These are phyloP conservation scores for Nemania sp. DNA, from an alignment of 2,329 filamentous ascomycete genomes.

Conservation along the genomic window DNA sequence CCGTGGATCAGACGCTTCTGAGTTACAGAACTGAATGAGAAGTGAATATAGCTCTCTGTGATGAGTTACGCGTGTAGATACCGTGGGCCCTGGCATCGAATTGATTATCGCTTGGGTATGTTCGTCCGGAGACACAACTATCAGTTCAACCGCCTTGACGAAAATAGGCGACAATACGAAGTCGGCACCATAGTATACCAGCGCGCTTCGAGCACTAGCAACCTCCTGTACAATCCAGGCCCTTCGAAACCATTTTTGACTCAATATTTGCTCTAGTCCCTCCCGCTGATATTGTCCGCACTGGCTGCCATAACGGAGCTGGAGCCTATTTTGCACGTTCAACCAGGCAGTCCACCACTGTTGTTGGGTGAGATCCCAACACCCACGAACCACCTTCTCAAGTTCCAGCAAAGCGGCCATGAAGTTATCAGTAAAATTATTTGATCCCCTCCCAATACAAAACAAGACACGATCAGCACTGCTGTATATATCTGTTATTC, in stretches of 20 bases:
- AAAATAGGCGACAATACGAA: not conserved
- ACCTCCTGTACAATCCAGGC: slow-evolving; percentile 5
- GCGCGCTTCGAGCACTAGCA: not conserved
- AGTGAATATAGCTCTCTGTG: not conserved
- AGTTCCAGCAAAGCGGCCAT: not conserved
- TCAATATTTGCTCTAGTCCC: not conserved
- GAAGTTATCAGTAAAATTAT: not conserved
- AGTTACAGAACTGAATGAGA: not conserved
- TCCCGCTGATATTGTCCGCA: not conserved
- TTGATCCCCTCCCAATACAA: not conserved
- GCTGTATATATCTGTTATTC: not conserved
- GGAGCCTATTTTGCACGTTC: not conserved
- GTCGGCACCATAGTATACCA: not conserved
- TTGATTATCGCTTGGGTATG: not conserved
- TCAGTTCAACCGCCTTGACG: not conserved
- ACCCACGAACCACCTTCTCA: not conserved
- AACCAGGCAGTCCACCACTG: not conserved
- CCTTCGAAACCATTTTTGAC: not conserved
- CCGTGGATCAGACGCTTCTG: not conserved
- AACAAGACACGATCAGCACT: not conserved
- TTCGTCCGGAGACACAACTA: not conserved
- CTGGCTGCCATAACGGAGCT: not conserved
- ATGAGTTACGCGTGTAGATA: not conserved
- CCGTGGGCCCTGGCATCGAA: not conserved
- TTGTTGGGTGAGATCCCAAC: not conserved